Base-by-base conservation (phyloP, 2,329 filamentous ascomycete genomes). In the Phialophora verrucosa region DNA sequence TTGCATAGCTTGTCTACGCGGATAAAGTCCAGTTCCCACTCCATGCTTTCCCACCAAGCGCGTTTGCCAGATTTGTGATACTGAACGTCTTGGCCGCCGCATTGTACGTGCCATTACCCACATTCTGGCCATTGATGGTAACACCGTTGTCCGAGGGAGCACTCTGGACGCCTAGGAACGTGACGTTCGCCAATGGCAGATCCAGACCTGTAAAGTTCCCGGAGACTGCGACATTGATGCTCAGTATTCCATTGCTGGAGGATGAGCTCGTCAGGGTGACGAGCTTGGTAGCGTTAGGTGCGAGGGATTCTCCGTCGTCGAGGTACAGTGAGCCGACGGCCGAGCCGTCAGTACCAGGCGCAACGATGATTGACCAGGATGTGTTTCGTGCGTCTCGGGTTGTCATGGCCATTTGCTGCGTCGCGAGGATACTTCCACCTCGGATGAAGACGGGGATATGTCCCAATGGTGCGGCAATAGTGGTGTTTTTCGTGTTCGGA, bases 391-490 rank as follows among this genome's bases (percentile, higher is more conserved):
- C 85, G 42, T 86, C 87, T 0, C 81, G 77, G 0, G 90, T 92
- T 1, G 90, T 92, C 77, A 90, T 80, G 0, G 84, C 88, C 0
- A 89, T 85, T 74, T 90, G 84, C 71, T 93, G 90, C 66, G 86
- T 83, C 0, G 91, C 89, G 0, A 93, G 74, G 1, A 93, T 80
- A 62, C 83, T 81, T 1, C 90, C 90, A 27, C 91, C 90, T 12
- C 90, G 85, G 20, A 93, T 75, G 72, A 85, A 90, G 1, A 93
- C 84, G 0, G 90, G 90, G 57, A 93, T 92, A 72, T 93, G 86
- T 12, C 85, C 85, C 2, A 90, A 77, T 0, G 87, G 87, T 3
- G 87, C 87, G 23, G 81, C 74, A 65, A 90, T 86, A 3, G 86
- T 88, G 12, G 83, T 83, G 73, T 90, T 90, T 50, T 69, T 70